phyloP scores from a whole-genome alignment of 179 eudicot species.

The Spergularia azorica region DNA sequence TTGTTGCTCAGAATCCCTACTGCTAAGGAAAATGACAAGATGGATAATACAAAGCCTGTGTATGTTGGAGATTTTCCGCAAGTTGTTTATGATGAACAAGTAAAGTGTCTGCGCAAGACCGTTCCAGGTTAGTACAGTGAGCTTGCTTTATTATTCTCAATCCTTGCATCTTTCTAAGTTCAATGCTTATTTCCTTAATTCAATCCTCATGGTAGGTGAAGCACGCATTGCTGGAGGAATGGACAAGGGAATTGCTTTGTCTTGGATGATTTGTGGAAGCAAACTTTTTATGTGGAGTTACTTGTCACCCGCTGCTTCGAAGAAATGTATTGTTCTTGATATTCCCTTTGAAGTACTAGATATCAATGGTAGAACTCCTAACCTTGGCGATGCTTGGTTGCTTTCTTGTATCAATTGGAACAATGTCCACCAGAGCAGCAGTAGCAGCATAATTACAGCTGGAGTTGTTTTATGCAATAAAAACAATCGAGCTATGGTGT shows the following conservation, averaged over 20 bases:
- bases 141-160: neutral
- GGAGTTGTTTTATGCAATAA: constrained; percentile 76
- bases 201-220: constrained; percentile 51
- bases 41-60: constrained; percentile 62
- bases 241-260: constrained; percentile 77
- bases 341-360: constrained; percentile 48
- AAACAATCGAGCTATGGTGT: constrained; percentile 54
- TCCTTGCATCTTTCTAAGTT: constrained; percentile 2
- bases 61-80: constrained; percentile 93
- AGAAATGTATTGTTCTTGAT: constrained; percentile 69
- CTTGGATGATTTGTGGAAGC: constrained; percentile 82
- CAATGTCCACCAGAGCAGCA: constrained; percentile 29
- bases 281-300: constrained; percentile 82
- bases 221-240: constrained; percentile 74
- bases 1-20: constrained; percentile 56
- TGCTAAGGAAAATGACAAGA: constrained; percentile 53
- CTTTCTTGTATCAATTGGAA: constrained; percentile 70
- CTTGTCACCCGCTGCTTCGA: constrained; percentile 71
- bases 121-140: constrained; percentile 52
- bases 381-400: constrained; percentile 59
- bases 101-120: constrained; percentile 43
- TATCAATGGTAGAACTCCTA: constrained; percentile 37
- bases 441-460: constrained; percentile 37
- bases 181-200: constrained; percentile 3
- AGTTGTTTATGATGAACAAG: constrained; percentile 78